Evolutionary conservation across 2,329 filamentous ascomycete species (phyloP), one percentile per base, ranked within the genome.

Genomic region (Calonectria naviculata): DNA sequence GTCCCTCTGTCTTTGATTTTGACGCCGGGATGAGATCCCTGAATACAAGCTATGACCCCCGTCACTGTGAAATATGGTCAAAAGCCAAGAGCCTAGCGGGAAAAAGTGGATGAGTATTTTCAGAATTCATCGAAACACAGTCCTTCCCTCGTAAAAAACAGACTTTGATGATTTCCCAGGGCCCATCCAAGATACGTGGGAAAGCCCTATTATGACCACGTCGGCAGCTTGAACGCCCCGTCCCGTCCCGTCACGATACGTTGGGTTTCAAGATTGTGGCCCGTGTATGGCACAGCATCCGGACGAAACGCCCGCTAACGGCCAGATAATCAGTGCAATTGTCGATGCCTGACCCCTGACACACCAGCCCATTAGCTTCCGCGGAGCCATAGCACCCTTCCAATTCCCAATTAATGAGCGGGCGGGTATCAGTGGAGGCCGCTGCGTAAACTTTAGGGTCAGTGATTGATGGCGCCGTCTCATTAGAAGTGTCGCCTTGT

Each of bases 401-500:
- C 21, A 58, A 26, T 58, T 38, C 52, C 29, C 52, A 58, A 19
- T 54, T 54, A 54, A 58, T 58, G 34, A 24, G 19, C 31, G 52
- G 52, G n/a, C 52, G 52, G 52, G n/a, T 58, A 58, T 58, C 52
- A 58, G 52, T 58, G 52, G 52, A 58, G 31, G 52, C 52, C 13
- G 52, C 52, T 56, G 52, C 31, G 21, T 10, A 58, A 46, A 58
- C 52, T 58, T 21, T 38, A 21, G 21, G 21, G 52, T 46, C 42
- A 46, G 42, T 9, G n/a, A 24, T 12, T 46, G 42, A 46, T 46
- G 42, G 24, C 34, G 21, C 52, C 13, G 52, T 24, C 21, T 36
- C n/a, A 36, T n/a, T 31, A 34, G 29, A 31, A 29, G n/a, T 54
- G 49, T 54, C 19, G 29, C 31, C 15, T 46, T 46, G 42, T 13